Evolutionary conservation across 441 rosid genomes (phyloP).

Genomic region (Pelargonium citronellum): DNA sequence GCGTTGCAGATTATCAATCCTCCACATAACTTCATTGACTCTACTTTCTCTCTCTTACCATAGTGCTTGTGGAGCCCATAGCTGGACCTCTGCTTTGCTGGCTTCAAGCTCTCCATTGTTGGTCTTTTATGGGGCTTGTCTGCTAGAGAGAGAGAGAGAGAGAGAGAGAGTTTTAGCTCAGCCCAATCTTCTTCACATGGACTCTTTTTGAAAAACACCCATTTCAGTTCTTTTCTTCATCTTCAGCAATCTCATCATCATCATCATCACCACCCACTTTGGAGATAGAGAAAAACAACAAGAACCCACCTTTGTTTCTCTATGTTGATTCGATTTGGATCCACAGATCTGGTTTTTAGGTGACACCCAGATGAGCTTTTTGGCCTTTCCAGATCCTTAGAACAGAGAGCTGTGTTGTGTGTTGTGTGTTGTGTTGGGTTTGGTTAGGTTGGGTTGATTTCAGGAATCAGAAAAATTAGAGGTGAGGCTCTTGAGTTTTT

Average conservation of each 20-base stretch:
- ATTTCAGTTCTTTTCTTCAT: neutral
- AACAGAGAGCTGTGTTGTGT: too few species aligned
- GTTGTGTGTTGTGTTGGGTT: too few species aligned
- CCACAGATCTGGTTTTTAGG: slow-evolving; percentile 50
- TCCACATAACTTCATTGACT: neutral
- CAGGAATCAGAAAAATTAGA: too few species aligned
- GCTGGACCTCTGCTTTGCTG: slow-evolving; percentile 71
- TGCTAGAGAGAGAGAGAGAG: slow-evolving; percentile 27
- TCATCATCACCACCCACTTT: slow-evolving; percentile 6
- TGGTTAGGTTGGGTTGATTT: too few species aligned
- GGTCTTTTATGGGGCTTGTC: slow-evolving; percentile 68
- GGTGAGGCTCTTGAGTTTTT: too few species aligned
- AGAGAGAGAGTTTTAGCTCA: slow-evolving; percentile 13
- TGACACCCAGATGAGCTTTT: slow-evolving; percentile 20
- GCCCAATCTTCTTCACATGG: slow-evolving; percentile 20
- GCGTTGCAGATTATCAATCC: neutral
- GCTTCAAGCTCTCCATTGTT: slow-evolving; percentile 63
- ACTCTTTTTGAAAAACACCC: neutral
- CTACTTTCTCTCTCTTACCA: slow-evolving; percentile 6
- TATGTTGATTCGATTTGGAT: slow-evolving; percentile 33
- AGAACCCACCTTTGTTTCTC: slow-evolving; percentile 16
- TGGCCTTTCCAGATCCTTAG: slow-evolving; percentile 21
- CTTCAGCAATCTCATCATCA: neutral
- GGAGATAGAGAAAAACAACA: neutral
- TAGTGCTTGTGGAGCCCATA: slow-evolving; percentile 57